phyloP scores from a whole-genome alignment of 176 grass and related monocot genomes.

The Oryza officinalis region DNA sequence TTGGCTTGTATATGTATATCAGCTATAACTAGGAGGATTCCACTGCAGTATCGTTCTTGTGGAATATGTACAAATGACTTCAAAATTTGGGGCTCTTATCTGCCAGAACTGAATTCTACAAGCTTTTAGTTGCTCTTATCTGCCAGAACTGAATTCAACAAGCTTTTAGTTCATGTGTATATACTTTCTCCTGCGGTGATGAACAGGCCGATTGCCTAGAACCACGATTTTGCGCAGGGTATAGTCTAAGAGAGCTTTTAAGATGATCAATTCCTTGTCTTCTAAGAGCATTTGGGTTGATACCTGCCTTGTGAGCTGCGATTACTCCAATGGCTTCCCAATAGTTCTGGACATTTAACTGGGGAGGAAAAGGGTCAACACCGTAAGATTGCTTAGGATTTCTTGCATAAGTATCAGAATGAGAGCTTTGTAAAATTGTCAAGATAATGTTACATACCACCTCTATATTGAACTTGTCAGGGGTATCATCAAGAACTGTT shows the following conservation, averaged over 20 bases:
- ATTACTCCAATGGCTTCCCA: constrained; percentile 96
- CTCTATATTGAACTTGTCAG: constrained; percentile 72
- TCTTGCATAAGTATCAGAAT: background rate
- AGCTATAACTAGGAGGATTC: background rate
- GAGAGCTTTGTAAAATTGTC: constrained; percentile 18
- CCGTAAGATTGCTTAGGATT: background rate
- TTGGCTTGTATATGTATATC: background rate
- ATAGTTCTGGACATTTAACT: constrained; percentile 84
- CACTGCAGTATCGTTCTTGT: background rate
- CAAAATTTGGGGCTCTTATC: constrained; percentile 29
- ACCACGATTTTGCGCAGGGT: constrained; percentile 13
- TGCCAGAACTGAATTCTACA: too few relatives aligned
- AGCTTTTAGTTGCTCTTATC: too few relatives aligned
- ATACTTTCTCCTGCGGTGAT: constrained; percentile 21
- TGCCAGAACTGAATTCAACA: constrained; percentile 8
- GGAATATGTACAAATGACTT: constrained; percentile 29
- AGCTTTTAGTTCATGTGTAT: constrained; percentile 18
- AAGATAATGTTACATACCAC: constrained; percentile 40
- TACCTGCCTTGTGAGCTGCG: constrained; percentile 84
- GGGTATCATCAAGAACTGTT: constrained; percentile 87
- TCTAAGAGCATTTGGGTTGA: constrained; percentile 75
- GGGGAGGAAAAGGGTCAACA: constrained; percentile 22
- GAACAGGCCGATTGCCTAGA: constrained; percentile 23
- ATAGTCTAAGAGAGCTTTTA: constrained; percentile 38
- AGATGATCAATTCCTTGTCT: constrained; percentile 59